These are phyloP conservation scores for Fusarium sp. DNA, from an alignment of 2,329 filamentous ascomycete genomes.

Conservation along the genomic window DNA sequence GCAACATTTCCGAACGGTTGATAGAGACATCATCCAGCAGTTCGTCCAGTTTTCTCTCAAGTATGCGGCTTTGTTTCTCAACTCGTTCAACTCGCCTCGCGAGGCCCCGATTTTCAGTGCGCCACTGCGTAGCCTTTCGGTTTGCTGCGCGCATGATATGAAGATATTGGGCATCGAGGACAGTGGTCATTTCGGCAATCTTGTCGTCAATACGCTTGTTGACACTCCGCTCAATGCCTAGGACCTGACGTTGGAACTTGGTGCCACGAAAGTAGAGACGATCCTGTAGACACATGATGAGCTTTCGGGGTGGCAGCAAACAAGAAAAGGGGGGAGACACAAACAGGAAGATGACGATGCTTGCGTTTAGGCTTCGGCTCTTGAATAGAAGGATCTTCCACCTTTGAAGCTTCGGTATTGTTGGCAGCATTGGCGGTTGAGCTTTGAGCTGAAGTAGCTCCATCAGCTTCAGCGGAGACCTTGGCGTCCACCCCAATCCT, in stretches of 20 bases:
- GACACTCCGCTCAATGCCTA: constrained; percentile 1
- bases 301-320: background rate
- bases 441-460: background rate
- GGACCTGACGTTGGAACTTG: background rate
- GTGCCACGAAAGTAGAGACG: constrained; percentile 16
- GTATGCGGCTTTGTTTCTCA: too few species aligned
- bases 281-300: constrained; percentile 6
- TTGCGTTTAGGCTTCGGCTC: background rate
- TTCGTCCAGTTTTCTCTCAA: too few species aligned
- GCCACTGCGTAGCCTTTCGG: too few species aligned
- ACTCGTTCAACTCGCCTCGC: too few species aligned
- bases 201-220: background rate
- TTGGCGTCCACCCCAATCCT: background rate
- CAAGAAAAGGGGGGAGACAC: background rate
- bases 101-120: too few species aligned
- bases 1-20: too few species aligned
- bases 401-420: background rate
- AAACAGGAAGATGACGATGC: constrained; percentile 18
- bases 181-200: background rate
- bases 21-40: too few species aligned
- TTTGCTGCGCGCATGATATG: background rate
- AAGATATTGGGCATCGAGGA: background rate
- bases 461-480: background rate
- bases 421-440: background rate
- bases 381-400: background rate